Percentiles rank a stretch among this genome's conserved stretches.
Evolutionary conservation across 2,329 filamentous ascomycete species (phyloP).

Genomic region (Dothideomycetes sp.): DNA sequence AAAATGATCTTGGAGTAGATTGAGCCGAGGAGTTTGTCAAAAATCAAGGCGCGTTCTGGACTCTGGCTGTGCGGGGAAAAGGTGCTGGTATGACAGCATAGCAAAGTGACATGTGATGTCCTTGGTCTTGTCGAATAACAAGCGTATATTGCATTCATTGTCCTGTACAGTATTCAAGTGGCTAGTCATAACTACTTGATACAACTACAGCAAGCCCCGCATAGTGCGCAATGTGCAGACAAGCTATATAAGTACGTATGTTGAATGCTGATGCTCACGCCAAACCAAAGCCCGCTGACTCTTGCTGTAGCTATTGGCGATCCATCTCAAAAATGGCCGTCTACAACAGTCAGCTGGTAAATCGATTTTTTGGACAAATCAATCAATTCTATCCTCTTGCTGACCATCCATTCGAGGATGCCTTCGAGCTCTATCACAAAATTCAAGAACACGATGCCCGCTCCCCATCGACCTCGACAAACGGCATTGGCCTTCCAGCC

Average conservation of each 20-base stretch:
- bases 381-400: conserved; percentile 16
- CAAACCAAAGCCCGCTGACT: conserved; percentile 11
- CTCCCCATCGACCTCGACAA: conserved; percentile 8
- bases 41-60: no score
- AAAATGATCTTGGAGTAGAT: neutral
- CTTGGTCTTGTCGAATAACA: neutral
- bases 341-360: conserved; percentile 23
- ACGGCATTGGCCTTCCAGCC: conserved; percentile 52
- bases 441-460: conserved; percentile 19
- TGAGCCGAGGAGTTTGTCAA: no score
- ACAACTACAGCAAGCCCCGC: no score
- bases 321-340: conserved; percentile 11
- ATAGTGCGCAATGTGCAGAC: neutral
- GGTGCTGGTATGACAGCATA: no score
- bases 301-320: neutral
- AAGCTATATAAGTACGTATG: no score
- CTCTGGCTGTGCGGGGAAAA: no score
- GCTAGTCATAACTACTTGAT: no score
- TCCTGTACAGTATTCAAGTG: no score
- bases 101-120: neutral
- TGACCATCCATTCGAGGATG: conserved; percentile 24
- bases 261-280: no score
- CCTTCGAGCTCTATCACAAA: conserved; percentile 23
- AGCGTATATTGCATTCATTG: neutral
- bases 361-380: conserved; percentile 15